Base-by-base conservation (phyloP, 1,139 yeast genomes). In the Candida glucosophila region DNA sequence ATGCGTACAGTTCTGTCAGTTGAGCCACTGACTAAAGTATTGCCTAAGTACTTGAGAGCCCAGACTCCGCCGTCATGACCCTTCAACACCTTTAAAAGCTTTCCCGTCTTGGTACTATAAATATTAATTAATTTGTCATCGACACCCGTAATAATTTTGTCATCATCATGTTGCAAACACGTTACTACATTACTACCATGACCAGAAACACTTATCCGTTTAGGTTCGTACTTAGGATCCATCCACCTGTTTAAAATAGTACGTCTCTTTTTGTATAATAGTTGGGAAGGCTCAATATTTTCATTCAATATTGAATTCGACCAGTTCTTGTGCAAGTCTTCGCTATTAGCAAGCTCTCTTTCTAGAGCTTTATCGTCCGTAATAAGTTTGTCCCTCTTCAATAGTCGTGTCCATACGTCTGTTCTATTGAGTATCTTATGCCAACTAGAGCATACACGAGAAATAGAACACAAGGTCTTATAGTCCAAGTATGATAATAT, bases 61-160 rank as follows among this genome's bases (percentile, higher is more conserved):
- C 99, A 90, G 6, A 92, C 98, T 15, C 98, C 98, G 24, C 97
- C 97, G 32, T 82, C 94, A 45, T 90, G 98, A 8, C 96, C 97
- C 28, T 68, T 65, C 27, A 90, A 61, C 2, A 81, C 78, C 25
- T 73, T 64, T n/a, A 79, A 43, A 23, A 78, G 59, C 24, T 60
- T 59, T 4, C 96, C 96, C 0, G 83, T 76, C 19, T 65, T 58
- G 3, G 95, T 76, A 38, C 81, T 78, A 49, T 85, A 86, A 6
- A 92, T 77, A 34, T 83, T 76, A 34, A 90, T 83, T 41, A 76
- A 71, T 38, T 73, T 73, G 40, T 85, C 95, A 43, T 88, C 97
- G 2, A 93, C 88, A 17, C 96, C 96, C 3, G 96, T 86, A 31
- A 90, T 80, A 28, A 90, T 82, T 43, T 78, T 79, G 33, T 86